Conservation (phyloP, 2,329 filamentous ascomycete genomes). For the Aureobasidium vineae region DNA sequence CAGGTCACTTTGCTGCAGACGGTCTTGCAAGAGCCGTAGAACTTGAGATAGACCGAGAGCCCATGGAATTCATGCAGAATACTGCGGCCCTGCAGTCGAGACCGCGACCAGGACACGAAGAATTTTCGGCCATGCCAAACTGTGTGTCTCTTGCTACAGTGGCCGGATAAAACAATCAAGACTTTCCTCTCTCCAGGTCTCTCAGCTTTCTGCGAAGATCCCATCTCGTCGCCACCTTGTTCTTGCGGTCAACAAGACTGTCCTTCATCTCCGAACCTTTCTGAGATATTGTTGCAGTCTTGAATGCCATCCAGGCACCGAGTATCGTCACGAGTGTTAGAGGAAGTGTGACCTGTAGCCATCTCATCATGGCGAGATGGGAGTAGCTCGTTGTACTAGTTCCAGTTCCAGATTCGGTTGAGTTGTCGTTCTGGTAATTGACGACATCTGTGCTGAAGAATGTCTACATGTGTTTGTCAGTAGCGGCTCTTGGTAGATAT, state of each 20-base stretch:
- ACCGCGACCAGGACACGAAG: not conserved
- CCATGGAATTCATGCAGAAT: too few species aligned
- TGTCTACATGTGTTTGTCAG: not conserved
- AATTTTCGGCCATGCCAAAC: not conserved
- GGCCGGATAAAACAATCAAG: not conserved
- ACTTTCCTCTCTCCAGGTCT: not conserved
- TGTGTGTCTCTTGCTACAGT: not conserved
- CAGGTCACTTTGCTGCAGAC: not conserved
- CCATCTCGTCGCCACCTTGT: not conserved
- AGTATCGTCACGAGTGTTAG: conserved; percentile 38
- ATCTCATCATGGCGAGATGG: conserved; percentile 36
- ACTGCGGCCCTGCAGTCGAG: too few species aligned
- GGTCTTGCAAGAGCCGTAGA: not conserved
- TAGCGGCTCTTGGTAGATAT: too few species aligned
- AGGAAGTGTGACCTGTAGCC: conserved; percentile 44
- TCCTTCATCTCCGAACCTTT: not conserved
- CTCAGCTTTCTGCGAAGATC: not conserved
- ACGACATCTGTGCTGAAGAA: not conserved
- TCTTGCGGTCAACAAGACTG: not conserved
- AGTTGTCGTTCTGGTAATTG: not conserved
- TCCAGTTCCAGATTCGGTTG: conserved; percentile 27
- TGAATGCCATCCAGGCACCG: conserved; percentile 31
- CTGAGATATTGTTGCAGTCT: conserved; percentile 24
- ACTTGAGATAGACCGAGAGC: not conserved
- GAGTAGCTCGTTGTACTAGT: conserved; percentile 37